Conservation (phyloP, 2,329 filamentous ascomycete genomes). For the Fusarium staphyleae region DNA sequence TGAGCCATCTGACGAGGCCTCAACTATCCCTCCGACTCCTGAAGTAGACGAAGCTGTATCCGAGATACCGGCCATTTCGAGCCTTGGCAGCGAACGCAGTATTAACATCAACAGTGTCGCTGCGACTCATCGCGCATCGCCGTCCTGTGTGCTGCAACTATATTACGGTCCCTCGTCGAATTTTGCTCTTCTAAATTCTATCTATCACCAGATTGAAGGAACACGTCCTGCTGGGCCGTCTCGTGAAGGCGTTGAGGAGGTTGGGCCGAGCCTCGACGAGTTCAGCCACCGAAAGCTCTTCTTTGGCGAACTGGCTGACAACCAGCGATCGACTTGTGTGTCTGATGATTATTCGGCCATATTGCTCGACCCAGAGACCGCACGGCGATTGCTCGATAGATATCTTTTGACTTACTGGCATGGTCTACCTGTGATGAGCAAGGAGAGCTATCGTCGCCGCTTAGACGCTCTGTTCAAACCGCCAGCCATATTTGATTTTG, state of each 20-base stretch:
- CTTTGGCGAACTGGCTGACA: conserved; percentile 49
- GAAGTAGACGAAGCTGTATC: conserved; percentile 17
- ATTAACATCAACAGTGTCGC: conserved; percentile 53
- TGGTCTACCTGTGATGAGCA: conserved; percentile 47
- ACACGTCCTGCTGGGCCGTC: conserved; percentile 32
- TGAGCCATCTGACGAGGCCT: conserved; percentile 35
- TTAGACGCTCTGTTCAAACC: conserved; percentile 47
- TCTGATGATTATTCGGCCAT: conserved; percentile 42
- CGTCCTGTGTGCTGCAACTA: conserved; percentile 53
- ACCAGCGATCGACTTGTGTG: conserved; percentile 37
- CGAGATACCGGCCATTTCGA: conserved; percentile 12
- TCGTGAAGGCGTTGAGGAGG: conserved; percentile 42
- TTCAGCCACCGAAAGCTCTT: conserved; percentile 43
- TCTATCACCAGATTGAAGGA: conserved; percentile 45
- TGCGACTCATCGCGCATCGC: conserved; percentile 54
- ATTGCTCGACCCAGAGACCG: conserved; percentile 49
- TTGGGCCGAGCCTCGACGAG: conserved; percentile 43
- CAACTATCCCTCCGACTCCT: conserved; percentile 29
- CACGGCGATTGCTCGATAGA: conserved; percentile 48
- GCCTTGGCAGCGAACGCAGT: conserved; percentile 36
- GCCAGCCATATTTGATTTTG: conserved; percentile 42
- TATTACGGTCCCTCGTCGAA: conserved; percentile 57
- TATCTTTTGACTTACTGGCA: conserved; percentile 52
- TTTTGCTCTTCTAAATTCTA: conserved; percentile 50
- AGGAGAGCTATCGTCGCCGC: conserved; percentile 45